Base-by-base conservation (phyloP, 768 basidiomycete species). In the Xerocomellus dryophilus region DNA sequence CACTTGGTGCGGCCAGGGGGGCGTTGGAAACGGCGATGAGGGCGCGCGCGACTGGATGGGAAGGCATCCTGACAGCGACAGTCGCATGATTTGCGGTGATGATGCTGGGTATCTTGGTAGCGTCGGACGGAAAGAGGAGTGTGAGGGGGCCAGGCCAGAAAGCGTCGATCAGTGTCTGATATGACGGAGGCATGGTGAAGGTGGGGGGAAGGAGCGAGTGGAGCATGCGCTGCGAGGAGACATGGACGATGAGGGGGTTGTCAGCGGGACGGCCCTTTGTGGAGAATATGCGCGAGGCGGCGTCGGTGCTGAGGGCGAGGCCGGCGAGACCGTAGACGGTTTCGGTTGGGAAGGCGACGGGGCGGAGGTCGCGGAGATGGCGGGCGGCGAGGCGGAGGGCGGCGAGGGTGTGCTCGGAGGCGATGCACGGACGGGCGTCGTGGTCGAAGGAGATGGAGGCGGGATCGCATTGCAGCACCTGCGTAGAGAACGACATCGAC, bases 251-350 rank as follows among this genome's bases (percentile, higher is more conserved):
- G 50, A 99, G 80, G 2, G 97, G 97, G 71, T 99, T 99, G 71
- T 99, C 97, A 5, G 88, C 74, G 7, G 97, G 97, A 49, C 97
- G 81, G 36, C 93, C 91, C 66, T 99, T 99, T 47, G 88, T 88
- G 17, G 80, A 70, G 71, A 93, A 99, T 62, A 99, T 94, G 61
- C 78, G 79, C 3, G 78, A 66, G 6, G 83, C 81, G 3, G 95
- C 93, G 15, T 71, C 58, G 8, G 79, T 58, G 61, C 83, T 74
- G 42, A 93, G 73, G 0, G 96, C 93, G 20, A 85, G 73, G 0
- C 93, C 97, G 27, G 90, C 97, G n/a, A 99, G 83, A 1, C 97
- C 97, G 71, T 98, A 99, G 11, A 99, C 97, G 0, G 97, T 98
- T 72, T 99, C 97, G 29, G 97, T 98, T 0, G 97, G 96, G 66